A percentile compares a stretch with the other conserved stretches of the same genome.
Evolutionary conservation across 805 yeast genomes (phyloP).

Genomic region (Tanozyma kutaoensis): DNA sequence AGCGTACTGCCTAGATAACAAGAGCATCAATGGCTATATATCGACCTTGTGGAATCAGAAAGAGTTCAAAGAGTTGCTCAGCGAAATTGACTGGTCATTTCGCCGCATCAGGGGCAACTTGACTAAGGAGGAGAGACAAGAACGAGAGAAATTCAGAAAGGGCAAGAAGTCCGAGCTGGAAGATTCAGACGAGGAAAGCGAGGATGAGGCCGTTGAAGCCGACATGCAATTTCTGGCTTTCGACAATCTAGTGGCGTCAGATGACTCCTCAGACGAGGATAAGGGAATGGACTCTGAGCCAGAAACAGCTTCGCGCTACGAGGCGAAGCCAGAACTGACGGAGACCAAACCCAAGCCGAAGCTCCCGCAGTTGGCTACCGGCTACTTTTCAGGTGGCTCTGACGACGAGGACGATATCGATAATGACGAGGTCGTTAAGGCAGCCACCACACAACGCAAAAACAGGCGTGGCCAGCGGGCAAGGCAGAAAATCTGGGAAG

Average conservation of each 20-base stretch:
- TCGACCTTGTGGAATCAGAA: slow-evolving; percentile 35
- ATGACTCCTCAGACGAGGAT: slow-evolving; percentile 27
- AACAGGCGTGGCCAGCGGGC: slow-evolving; percentile 97
- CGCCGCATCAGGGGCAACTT: slow-evolving; percentile 34
- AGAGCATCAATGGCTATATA: slow-evolving; percentile 29
- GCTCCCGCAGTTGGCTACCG: slow-evolving; percentile 63
- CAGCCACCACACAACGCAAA: slow-evolving; percentile 46
- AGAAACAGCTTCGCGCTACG: not conserved
- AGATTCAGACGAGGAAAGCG: slow-evolving; percentile 3
- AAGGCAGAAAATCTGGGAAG: slow-evolving; percentile 92
- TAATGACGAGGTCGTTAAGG: slow-evolving; percentile 36
- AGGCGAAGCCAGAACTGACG: slow-evolving; percentile 9
- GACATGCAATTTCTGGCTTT: slow-evolving; percentile 1
- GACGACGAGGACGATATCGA: slow-evolving; percentile 41
- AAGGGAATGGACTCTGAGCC: not conserved
- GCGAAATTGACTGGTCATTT: slow-evolving; percentile 30
- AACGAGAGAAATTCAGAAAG: slow-evolving; percentile 5
- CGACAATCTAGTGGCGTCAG: too few species aligned
- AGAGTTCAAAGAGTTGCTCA: slow-evolving; percentile 18
- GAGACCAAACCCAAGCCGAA: slow-evolving; percentile 15
- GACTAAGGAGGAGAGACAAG: slow-evolving; percentile 24
- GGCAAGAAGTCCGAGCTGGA: slow-evolving; percentile 4
- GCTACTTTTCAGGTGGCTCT: slow-evolving; percentile 78
- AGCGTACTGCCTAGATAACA: slow-evolving; percentile 23
- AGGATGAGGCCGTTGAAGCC: slow-evolving; percentile 7